Evolutionary conservation across 225 moss, liverwort and hornwort genomes (phyloP).

Genomic region (Sphagnum contortum): DNA sequence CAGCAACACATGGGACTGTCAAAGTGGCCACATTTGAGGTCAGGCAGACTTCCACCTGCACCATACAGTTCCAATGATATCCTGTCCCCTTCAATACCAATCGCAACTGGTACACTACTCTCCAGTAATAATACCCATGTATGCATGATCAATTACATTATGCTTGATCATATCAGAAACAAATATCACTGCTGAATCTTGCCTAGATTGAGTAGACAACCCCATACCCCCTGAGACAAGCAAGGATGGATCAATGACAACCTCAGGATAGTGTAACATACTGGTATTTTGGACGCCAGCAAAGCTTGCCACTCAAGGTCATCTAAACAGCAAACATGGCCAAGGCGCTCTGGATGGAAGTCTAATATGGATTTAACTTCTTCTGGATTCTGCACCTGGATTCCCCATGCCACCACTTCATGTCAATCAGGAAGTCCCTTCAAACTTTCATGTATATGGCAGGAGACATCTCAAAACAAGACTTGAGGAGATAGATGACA

Average conservation of each 20-base stretch:
- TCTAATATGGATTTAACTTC: conserved; percentile 76
- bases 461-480: too few relatives aligned
- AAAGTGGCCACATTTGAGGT: conserved; percentile 1
- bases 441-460: too few relatives aligned
- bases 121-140: too few relatives aligned
- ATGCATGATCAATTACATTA: too few relatives aligned
- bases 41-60: conserved; percentile 4
- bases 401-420: conserved; percentile 11
- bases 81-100: too few relatives aligned
- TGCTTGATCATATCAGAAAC: too few relatives aligned
- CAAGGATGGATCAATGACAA: too few relatives aligned
- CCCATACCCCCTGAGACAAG: too few relatives aligned
- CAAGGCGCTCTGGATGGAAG: conserved; percentile 60
- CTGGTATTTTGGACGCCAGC: conserved; percentile 62
- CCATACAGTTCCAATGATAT: too few relatives aligned
- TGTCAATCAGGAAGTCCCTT: conserved; percentile 2
- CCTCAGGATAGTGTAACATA: conserved; percentile 15
- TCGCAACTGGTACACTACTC: too few relatives aligned
- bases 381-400: conserved; percentile 51
- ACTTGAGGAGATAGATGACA: background rate
- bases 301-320: conserved; percentile 60
- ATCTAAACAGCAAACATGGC: conserved; percentile 77
- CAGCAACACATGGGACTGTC: background rate
- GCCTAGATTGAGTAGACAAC: too few relatives aligned
- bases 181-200: too few relatives aligned